Evolutionary conservation across 2,329 filamentous ascomycete species (phyloP).

Genomic region (Zymoseptoria brevis): DNA sequence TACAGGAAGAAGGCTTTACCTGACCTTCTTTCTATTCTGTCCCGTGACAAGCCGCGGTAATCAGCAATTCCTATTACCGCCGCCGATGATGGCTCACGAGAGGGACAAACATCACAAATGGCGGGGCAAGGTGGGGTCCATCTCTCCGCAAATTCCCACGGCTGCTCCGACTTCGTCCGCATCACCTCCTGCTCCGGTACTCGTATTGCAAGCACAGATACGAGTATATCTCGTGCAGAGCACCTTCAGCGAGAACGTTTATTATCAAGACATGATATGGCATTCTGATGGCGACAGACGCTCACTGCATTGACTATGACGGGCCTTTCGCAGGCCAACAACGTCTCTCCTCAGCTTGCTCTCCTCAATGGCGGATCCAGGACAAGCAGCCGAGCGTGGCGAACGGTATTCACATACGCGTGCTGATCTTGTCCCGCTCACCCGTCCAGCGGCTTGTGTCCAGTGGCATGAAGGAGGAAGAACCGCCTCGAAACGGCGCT

Average conservation of each 20-base stretch:
- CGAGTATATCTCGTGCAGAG: background rate
- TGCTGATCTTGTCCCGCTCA: background rate
- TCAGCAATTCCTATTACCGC: background rate
- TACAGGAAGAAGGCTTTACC: constrained; percentile 12
- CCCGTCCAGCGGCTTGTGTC: background rate
- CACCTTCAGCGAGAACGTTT: background rate
- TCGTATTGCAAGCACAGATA: no score
- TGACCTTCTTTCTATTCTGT: constrained; percentile 1
- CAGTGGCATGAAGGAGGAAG: background rate
- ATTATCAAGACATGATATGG: background rate
- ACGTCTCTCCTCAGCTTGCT: background rate
- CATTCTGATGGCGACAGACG: background rate
- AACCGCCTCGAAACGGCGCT: background rate
- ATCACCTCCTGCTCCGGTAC: background rate
- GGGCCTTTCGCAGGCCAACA: background rate
- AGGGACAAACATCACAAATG: background rate
- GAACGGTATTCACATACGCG: background rate
- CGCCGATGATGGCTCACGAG: background rate
- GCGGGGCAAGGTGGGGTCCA: background rate
- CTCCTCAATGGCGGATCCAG: background rate
- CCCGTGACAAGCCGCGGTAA: background rate
- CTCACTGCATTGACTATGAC: background rate
- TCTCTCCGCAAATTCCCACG: background rate
- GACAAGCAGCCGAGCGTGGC: background rate
- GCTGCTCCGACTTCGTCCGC: background rate